Percentiles rank a stretch among this genome's conserved stretches.
phyloP scores from a whole-genome alignment of 805 yeast genomes.

The Candida ascalaphidarum region DNA sequence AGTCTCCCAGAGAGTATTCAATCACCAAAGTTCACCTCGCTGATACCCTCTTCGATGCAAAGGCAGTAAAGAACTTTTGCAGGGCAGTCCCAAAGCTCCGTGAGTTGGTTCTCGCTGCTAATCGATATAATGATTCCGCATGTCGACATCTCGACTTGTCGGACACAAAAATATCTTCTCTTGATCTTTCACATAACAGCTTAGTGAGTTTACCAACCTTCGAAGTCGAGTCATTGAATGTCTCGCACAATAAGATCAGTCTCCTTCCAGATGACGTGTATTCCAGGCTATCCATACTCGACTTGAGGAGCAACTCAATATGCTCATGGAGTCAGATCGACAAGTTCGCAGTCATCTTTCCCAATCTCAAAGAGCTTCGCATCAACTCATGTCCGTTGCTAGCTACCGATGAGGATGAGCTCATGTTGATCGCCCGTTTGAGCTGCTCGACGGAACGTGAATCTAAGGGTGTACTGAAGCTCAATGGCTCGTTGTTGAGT shows the following conservation, averaged over 20 bases:
- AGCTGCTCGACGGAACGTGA: conserved; percentile 7
- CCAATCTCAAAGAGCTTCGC: conserved; percentile 37
- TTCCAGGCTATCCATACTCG: no score
- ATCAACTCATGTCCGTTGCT: no score
- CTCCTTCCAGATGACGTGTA: no score
- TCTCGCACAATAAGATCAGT: conserved; percentile 5
- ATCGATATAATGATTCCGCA: not conserved
- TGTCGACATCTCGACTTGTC: no score
- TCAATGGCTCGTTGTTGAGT: conserved; percentile 53
- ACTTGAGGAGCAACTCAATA: conserved; percentile 45
- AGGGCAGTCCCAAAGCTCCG: not conserved
- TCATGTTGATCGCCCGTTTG: conserved; percentile 39
- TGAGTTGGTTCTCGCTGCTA: not conserved
- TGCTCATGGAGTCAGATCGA: conserved; percentile 42
- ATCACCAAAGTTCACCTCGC: no score
- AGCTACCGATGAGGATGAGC: conserved; percentile 25
- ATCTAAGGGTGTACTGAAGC: conserved; percentile 17
- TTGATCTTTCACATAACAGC: no score
- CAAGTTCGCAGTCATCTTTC: conserved; percentile 22
- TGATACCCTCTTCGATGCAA: no score
- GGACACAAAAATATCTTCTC: no score
- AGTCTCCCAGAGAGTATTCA: no score
- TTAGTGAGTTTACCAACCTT: not conserved
- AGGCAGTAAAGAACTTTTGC: not conserved
- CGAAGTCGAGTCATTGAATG: conserved; percentile 1